Percentiles rank a stretch among this genome's conserved stretches.
Conservation (phyloP, 2,329 filamentous ascomycete genomes). For the Exserohilum rostratum region DNA sequence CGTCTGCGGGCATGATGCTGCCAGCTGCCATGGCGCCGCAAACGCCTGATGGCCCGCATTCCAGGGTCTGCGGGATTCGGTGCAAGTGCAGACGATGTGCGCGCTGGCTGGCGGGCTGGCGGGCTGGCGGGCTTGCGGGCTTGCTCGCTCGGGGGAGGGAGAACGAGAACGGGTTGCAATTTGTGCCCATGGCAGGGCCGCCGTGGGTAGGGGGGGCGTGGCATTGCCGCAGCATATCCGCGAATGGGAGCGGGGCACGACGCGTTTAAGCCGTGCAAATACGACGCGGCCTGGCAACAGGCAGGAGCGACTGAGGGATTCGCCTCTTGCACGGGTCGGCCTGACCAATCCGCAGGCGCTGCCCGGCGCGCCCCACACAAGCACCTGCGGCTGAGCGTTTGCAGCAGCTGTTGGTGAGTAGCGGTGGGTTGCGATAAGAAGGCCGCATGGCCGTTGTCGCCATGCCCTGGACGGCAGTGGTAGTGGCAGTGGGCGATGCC, state of each 20-base stretch:
- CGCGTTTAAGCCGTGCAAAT: conserved; percentile 28
- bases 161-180: conserved; percentile 19
- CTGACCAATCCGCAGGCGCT: conserved; percentile 22
- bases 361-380: conserved; percentile 19
- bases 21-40: conserved; percentile 27
- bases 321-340: conserved; percentile 4
- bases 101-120: too few species aligned
- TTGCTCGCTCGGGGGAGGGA: too few species aligned
- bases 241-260: conserved; percentile 22
- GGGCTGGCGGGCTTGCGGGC: too few species aligned
- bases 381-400: conserved; percentile 41
- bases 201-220: conserved; percentile 10
- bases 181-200: conserved; percentile 4
- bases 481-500: too few species aligned
- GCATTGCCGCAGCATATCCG: conserved; percentile 11
- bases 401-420: conserved; percentile 26
- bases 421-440: conserved; percentile 35
- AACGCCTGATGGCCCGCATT: conserved; percentile 28
- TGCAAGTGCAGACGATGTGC: too few species aligned
- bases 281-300: conserved; percentile 27
- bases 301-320: conserved; percentile 25
- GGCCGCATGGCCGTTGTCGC: conserved; percentile 15
- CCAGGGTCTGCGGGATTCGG: conserved; percentile 20
- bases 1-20: too few species aligned
- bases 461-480: too few species aligned